phyloP scores from a whole-genome alignment of 805 yeast genomes.

The Saturnispora hagleri region DNA sequence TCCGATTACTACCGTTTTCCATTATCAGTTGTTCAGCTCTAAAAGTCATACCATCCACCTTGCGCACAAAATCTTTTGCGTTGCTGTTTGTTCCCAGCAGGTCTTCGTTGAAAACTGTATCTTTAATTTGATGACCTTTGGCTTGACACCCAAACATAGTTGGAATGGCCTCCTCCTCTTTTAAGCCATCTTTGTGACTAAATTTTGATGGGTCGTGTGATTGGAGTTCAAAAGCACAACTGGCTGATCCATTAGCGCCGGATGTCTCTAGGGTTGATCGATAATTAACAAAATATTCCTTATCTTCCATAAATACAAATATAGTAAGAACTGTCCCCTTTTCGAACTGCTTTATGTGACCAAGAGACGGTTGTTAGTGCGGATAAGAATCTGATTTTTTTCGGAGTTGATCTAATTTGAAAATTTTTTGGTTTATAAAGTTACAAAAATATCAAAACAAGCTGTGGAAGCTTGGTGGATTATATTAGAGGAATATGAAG shows the following conservation, averaged over 20 bases:
- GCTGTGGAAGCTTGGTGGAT: not conserved
- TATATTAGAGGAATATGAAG: not conserved
- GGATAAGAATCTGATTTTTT: slow-evolving; percentile 6
- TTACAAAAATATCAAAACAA: not conserved
- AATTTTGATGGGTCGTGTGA: not conserved
- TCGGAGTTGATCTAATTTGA: not conserved
- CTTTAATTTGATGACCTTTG: not conserved
- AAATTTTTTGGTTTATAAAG: not conserved
- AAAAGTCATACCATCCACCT: not conserved
- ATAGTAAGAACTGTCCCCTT: not conserved
- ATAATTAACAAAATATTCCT: not conserved
- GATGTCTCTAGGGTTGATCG: not conserved
- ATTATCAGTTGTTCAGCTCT: not conserved
- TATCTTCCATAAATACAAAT: not conserved
- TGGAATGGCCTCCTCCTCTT: not conserved
- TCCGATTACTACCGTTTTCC: not conserved
- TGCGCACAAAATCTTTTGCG: not conserved
- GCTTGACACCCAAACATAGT: not conserved
- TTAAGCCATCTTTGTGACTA: not conserved
- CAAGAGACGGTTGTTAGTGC: not conserved
- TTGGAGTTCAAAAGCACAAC: not conserved
- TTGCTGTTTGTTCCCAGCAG: not conserved
- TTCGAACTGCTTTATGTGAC: not conserved
- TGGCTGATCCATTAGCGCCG: not conserved
- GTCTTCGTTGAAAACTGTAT: not conserved